Percentiles rank a stretch among this genome's conserved stretches.
Evolutionary conservation across 192 early-diverging fungal species (phyloP).

Genomic region (Coemansia sp.): DNA sequence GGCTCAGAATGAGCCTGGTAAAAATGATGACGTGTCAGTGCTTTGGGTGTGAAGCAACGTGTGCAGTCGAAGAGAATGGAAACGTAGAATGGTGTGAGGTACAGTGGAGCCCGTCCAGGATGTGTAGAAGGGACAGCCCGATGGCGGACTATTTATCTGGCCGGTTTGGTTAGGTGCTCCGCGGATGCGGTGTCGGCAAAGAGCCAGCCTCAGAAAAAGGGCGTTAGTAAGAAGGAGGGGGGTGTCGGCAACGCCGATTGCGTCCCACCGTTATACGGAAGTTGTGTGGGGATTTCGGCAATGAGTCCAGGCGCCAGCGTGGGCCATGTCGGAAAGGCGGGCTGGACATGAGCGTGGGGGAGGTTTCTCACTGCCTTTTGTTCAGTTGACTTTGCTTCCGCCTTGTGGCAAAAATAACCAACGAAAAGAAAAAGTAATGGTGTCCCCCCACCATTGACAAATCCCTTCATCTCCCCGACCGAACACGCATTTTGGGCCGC

Average conservation of each 20-base stretch:
- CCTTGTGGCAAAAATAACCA: not conserved
- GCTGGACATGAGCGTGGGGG: not conserved
- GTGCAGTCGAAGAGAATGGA: not conserved
- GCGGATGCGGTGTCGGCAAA: not conserved
- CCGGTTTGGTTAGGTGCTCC: not conserved
- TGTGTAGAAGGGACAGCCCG: not conserved
- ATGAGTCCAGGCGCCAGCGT: not conserved
- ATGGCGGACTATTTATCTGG: not conserved
- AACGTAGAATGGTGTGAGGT: not conserved
- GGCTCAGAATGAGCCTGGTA: not conserved
- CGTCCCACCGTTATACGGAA: not conserved
- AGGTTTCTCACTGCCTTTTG: not conserved
- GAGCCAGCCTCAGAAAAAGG: not conserved
- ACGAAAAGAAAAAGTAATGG: not conserved
- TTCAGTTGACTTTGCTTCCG: not conserved
- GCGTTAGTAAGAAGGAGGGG: not conserved
- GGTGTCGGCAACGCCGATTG: slow-evolving; percentile 4
- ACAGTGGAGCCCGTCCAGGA: not conserved
- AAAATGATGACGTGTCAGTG: not conserved
- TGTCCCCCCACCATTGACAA: slow-evolving; percentile 1
- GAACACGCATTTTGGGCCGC: not conserved
- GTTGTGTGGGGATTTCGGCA: slow-evolving; percentile 2
- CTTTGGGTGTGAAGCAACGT: not conserved
- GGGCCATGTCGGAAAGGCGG: not conserved
- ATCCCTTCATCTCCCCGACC: slow-evolving; percentile 5